phyloP scores from a whole-genome alignment of 2,329 filamentous ascomycete genomes.

The Neurospora sp. region DNA sequence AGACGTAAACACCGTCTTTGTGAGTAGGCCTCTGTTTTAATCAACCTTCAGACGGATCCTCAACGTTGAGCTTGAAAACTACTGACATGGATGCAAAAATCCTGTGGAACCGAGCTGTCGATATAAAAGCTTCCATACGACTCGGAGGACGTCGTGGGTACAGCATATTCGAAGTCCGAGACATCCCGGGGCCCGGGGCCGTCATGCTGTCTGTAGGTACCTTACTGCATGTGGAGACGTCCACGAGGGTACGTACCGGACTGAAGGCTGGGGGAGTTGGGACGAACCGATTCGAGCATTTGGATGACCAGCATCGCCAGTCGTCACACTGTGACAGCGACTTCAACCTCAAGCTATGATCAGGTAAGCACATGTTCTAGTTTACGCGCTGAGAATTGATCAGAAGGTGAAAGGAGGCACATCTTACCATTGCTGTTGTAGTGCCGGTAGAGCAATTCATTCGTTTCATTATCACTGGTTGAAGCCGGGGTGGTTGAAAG shows the following conservation, averaged over 20 bases:
- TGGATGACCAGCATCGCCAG: background rate
- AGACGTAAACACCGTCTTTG: background rate
- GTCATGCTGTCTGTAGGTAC: background rate
- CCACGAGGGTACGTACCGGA: background rate
- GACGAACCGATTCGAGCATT: background rate
- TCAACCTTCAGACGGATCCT: background rate
- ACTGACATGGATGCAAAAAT: background rate
- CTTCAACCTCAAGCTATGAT: background rate
- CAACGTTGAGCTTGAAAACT: background rate
- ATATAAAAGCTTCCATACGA: background rate
- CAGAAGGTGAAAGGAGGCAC: background rate
- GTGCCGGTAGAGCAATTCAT: background rate
- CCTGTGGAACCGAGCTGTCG: background rate
- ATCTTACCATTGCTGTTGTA: background rate
- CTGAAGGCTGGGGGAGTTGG: background rate
- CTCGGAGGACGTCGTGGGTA: background rate
- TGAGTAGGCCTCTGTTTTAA: background rate
- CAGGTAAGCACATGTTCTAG: background rate
- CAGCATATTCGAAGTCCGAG: background rate
- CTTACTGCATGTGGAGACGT: background rate
- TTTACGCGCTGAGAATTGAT: background rate
- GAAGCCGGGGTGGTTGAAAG: background rate
- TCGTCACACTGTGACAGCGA: background rate
- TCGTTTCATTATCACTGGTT: background rate
- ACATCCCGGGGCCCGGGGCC: background rate